A percentile compares a stretch with the other conserved stretches of the same genome.
Evolutionary conservation across 345 rosid species (phyloP).

Genomic region (Eucalyptus curtisii): DNA sequence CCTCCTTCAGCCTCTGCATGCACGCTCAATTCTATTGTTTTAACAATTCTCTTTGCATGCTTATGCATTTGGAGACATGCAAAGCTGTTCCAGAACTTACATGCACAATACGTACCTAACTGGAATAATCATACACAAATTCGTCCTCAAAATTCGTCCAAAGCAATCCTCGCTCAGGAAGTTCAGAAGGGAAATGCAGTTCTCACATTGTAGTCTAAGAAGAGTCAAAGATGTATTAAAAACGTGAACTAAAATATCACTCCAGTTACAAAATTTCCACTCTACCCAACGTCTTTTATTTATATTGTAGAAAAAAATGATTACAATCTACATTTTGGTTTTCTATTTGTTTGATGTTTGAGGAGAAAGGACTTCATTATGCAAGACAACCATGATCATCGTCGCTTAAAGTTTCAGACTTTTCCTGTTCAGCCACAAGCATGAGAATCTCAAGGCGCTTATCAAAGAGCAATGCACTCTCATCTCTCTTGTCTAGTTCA

Average conservation of each 20-base stretch:
- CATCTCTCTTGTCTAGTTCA: conserved; percentile 96
- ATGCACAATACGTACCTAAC: not conserved
- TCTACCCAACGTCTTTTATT: not conserved
- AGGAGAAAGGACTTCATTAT: not conserved
- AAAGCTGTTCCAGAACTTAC: not conserved
- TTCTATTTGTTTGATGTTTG: not conserved
- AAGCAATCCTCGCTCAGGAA: not conserved
- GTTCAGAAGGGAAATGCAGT: not conserved
- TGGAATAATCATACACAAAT: not conserved
- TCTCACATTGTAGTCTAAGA: not conserved
- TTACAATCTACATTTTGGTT: not conserved
- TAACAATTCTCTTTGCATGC: not conserved
- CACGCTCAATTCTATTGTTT: not conserved
- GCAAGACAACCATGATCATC: not conserved
- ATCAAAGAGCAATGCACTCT: conserved; percentile 80
- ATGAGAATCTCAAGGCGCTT: conserved; percentile 79
- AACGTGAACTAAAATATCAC: not conserved
- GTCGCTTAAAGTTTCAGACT: conserved; percentile 6
- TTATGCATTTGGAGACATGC: not conserved
- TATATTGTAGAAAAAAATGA: not conserved
- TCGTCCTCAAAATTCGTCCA: not conserved
- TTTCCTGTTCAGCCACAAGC: conserved; percentile 69
- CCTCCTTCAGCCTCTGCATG: not conserved
- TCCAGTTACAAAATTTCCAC: not conserved
- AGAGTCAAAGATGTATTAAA: not conserved